phyloP scores from a whole-genome alignment of 257 asterid species.

The Lithospermum erythrorhizon region DNA sequence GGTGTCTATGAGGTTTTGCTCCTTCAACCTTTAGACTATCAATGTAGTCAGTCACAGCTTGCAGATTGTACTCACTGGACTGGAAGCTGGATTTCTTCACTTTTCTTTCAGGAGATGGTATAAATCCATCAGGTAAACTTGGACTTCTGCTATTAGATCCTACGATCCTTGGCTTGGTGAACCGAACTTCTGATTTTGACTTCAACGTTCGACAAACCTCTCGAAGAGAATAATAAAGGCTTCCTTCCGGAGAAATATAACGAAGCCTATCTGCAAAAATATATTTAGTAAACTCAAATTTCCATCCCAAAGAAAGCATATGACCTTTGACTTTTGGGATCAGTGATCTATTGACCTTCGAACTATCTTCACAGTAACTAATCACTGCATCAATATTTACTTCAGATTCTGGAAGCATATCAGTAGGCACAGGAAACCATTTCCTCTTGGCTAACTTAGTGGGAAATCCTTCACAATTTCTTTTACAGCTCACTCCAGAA shows the following conservation, averaged over 20 bases:
- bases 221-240: constrained; percentile 24
- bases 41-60: constrained; percentile 43
- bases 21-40: background rate
- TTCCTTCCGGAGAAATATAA: constrained; percentile 42
- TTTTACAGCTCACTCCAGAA: constrained; percentile 18
- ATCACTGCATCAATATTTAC: constrained; percentile 31
- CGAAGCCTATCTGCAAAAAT: constrained; percentile 13
- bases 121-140: no score
- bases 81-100: no score
- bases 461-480: constrained; percentile 12
- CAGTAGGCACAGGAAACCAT: constrained; percentile 37
- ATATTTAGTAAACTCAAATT: constrained; percentile 19
- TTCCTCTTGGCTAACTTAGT: constrained; percentile 6
- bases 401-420: constrained; percentile 27
- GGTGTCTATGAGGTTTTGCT: background rate
- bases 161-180: constrained; percentile 1
- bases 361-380: constrained; percentile 8
- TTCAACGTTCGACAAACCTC: constrained; percentile 25
- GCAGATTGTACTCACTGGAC: constrained; percentile 37
- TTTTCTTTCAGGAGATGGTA: no score
- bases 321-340: constrained; percentile 27
- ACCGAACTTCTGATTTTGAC: constrained; percentile 13
- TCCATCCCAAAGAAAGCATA: constrained; percentile 59
- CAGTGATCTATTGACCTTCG: background rate
- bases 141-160: no score